phyloP scores from a whole-genome alignment of 2,329 filamentous ascomycete species.

The Stemphylium beticola region DNA sequence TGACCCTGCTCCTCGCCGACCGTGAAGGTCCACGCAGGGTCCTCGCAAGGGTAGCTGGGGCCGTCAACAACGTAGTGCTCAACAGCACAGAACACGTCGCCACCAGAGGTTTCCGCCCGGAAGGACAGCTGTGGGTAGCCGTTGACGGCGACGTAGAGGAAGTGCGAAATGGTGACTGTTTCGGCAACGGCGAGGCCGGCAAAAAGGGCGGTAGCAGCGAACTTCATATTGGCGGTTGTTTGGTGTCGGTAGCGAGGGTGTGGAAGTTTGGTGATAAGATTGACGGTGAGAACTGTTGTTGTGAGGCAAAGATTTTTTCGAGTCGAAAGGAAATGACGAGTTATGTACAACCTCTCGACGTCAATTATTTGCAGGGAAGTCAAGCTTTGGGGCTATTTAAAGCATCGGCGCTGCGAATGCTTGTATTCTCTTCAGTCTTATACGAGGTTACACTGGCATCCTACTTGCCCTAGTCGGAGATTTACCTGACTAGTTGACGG shows the following conservation, averaged over 20 bases:
- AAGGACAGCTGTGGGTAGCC: neutral
- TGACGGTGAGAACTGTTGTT: neutral
- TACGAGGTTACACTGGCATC: neutral
- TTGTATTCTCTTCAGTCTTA: neutral
- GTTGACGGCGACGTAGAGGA: neutral
- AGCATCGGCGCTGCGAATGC: neutral
- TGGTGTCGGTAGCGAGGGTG: neutral
- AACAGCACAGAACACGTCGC: neutral
- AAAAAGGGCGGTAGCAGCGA: neutral
- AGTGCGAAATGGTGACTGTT: neutral
- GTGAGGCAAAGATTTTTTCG: neutral
- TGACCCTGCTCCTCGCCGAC: neutral
- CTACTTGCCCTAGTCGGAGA: neutral
- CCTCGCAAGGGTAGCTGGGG: neutral
- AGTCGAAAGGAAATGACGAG: neutral
- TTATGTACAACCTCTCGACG: neutral
- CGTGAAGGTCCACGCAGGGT: neutral
- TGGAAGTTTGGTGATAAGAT: neutral
- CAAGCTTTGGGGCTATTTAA: neutral
- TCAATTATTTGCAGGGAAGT: neutral
- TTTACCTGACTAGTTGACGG: neutral
- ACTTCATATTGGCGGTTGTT: neutral
- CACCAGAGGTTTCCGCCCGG: neutral
- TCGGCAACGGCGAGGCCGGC: conserved; percentile 3
- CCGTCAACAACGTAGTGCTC: neutral